A percentile compares a stretch with the other conserved stretches of the same genome.
These are phyloP conservation scores for Cercophora scortea DNA, from an alignment of 495 filamentous ascomycete species.

Conservation along the genomic window DNA sequence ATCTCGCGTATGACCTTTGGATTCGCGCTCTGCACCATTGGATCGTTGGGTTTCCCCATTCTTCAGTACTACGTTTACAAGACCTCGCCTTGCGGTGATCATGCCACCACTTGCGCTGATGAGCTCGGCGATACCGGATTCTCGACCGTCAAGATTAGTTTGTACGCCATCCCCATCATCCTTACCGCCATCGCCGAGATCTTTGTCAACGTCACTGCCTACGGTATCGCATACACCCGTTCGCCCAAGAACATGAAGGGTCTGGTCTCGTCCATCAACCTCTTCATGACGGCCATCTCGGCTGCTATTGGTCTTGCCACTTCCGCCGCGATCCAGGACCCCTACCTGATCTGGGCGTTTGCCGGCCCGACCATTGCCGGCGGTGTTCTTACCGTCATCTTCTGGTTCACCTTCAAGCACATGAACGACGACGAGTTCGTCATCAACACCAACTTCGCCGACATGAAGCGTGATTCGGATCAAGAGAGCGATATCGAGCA, in stretches of 20 bases:
- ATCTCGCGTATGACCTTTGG: constrained; percentile 68
- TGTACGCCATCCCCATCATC: constrained; percentile 36
- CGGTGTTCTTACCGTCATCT: constrained; percentile 29
- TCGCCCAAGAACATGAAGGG: constrained; percentile 61
- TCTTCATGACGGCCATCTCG: constrained; percentile 48
- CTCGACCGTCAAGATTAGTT: constrained; percentile 31
- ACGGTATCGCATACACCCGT: constrained; percentile 64
- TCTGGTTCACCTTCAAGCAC: constrained; percentile 41
- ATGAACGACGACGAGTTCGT: constrained; percentile 39
- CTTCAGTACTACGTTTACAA: constrained; percentile 68
- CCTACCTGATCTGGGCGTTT: constrained; percentile 50
- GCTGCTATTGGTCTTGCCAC: constrained; percentile 51
- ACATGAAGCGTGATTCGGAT: constrained; percentile 31
- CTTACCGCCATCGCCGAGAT: constrained; percentile 55
- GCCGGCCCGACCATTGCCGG: constrained; percentile 39
- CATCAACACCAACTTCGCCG: constrained; percentile 26
- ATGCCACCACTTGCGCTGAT: constrained; percentile 33
- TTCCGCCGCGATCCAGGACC: constrained; percentile 50
- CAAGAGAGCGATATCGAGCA: constrained; percentile 32
- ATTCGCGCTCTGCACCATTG: constrained; percentile 56
- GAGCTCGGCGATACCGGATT: constrained; percentile 33
- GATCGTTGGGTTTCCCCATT: constrained; percentile 55
- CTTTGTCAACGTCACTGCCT: constrained; percentile 60
- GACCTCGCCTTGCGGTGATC: constrained; percentile 37
- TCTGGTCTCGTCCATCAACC: constrained; percentile 52